A percentile compares a stretch with the other conserved stretches of the same genome.
Evolutionary conservation across 2,329 filamentous ascomycete species (phyloP).

Genomic region (Aphanoascus verrucosus): DNA sequence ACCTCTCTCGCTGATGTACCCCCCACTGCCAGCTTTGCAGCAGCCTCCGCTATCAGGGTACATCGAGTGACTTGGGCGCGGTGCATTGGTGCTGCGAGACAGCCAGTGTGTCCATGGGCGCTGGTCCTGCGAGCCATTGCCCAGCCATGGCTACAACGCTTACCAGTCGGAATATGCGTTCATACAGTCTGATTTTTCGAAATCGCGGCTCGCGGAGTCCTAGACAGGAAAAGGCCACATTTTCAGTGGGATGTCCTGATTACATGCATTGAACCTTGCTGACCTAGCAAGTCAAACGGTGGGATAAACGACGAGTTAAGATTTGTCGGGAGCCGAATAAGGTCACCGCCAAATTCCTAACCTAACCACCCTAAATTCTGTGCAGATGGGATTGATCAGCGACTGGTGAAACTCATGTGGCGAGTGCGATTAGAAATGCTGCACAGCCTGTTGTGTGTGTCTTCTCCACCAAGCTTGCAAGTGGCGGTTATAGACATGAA

Average conservation of each 20-base stretch:
- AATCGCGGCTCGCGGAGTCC: background rate
- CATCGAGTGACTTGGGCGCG: background rate
- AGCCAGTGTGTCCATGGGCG: no score
- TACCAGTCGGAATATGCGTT: no score
- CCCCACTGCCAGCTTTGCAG: background rate
- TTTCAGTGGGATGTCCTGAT: background rate
- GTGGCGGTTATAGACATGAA: background rate
- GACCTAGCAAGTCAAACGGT: background rate
- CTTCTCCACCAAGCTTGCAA: background rate
- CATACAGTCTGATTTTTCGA: no score
- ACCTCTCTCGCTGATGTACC: slow-evolving; percentile 3
- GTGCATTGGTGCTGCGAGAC: background rate
- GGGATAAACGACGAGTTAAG: background rate
- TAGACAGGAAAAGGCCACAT: background rate
- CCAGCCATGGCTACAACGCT: background rate
- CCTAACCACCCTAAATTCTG: background rate
- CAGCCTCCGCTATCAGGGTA: background rate
- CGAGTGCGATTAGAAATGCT: background rate
- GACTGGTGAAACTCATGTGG: background rate
- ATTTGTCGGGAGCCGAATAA: background rate
- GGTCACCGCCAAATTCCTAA: slow-evolving; percentile 6
- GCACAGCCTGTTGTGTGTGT: no score
- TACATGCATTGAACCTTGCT: background rate
- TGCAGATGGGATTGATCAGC: background rate
- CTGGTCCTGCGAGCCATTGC: background rate